Evolutionary conservation across 257 asterid genomes (phyloP).

Genomic region (Asclepias syriaca): DNA sequence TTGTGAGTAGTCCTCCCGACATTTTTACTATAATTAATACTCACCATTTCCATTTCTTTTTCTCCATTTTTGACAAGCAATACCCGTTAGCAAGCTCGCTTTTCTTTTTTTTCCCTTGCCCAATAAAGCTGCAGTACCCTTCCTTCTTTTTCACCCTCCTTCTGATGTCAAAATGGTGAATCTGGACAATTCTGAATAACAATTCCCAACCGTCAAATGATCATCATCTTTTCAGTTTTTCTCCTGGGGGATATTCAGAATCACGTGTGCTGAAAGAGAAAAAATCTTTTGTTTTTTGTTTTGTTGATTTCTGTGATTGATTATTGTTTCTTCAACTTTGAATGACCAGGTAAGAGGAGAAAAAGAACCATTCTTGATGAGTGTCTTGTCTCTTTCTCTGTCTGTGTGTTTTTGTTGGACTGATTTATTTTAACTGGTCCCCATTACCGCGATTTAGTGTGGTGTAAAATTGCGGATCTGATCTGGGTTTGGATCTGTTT

Average conservation of each 20-base stretch:
- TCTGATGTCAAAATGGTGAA: constrained; percentile 16
- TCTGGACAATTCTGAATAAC: constrained; percentile 9
- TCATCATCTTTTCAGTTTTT: background rate
- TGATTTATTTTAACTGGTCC: constrained; percentile 9
- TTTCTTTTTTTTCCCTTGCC: background rate
- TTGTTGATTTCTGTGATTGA: background rate
- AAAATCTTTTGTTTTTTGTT: too few species aligned
- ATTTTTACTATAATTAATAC: background rate
- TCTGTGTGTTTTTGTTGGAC: background rate
- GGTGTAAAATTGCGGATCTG: constrained; percentile 46
- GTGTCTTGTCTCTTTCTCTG: background rate
- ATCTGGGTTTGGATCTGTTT: constrained; percentile 40
- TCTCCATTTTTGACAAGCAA: background rate
- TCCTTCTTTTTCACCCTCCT: background rate
- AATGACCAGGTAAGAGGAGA: constrained; percentile 12
- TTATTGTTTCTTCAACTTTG: constrained; percentile 4
- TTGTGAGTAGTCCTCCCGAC: background rate
- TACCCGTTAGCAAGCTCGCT: background rate
- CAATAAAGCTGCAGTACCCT: constrained; percentile 11
- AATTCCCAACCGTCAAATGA: constrained; percentile 16
- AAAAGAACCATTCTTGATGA: constrained; percentile 11
- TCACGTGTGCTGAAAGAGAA: background rate
- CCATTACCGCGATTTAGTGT: constrained; percentile 5
- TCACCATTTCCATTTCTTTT: background rate
- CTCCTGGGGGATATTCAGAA: background rate